A percentile compares a stretch with the other conserved stretches of the same genome.
Evolutionary conservation across 2,329 filamentous ascomycete species (phyloP).

Genomic region (Pezizomycotina sp.): DNA sequence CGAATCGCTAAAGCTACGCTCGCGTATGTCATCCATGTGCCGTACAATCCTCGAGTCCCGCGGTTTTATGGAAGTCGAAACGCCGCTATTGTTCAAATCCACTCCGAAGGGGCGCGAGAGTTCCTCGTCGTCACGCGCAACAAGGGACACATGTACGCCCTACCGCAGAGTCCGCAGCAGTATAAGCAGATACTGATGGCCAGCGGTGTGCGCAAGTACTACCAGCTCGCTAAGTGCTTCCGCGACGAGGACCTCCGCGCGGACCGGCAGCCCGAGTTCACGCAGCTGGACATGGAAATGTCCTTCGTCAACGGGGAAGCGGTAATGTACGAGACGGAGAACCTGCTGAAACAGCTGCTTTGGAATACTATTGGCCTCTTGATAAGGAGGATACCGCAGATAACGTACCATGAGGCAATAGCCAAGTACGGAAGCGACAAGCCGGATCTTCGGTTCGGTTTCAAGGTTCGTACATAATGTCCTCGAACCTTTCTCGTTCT

Average conservation of each 20-base stretch:
- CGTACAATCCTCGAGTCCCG: constrained; percentile 39
- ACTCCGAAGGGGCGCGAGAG: constrained; percentile 85
- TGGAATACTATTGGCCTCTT: constrained; percentile 33
- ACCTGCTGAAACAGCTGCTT: constrained; percentile 42
- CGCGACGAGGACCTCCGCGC: constrained; percentile 85
- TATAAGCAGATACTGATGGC: constrained; percentile 98
- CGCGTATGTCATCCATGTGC: constrained; percentile 39
- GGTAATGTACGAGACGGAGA: constrained; percentile 45
- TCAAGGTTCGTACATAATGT: not conserved
- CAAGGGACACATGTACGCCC: constrained; percentile 60
- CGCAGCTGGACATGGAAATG: constrained; percentile 86
- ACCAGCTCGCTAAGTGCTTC: constrained; percentile 87
- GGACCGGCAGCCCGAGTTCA: constrained; percentile 92
- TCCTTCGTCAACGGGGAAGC: constrained; percentile 58
- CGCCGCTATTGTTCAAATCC: constrained; percentile 88
- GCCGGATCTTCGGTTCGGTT: constrained; percentile 51
- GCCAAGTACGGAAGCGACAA: constrained; percentile 72
- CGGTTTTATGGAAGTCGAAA: constrained; percentile 68
- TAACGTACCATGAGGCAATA: constrained; percentile 67
- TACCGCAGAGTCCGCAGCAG: constrained; percentile 93
- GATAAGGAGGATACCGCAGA: constrained; percentile 37
- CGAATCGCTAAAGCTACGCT: constrained; percentile 54
- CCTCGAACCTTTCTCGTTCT: not conserved
- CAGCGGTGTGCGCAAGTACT: constrained; percentile 65
- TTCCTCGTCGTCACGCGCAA: constrained; percentile 79